These are phyloP conservation scores for Aphanomyces cochlioides DNA, from an alignment of 352 stramenopile genomes.

Conservation along the genomic window DNA sequence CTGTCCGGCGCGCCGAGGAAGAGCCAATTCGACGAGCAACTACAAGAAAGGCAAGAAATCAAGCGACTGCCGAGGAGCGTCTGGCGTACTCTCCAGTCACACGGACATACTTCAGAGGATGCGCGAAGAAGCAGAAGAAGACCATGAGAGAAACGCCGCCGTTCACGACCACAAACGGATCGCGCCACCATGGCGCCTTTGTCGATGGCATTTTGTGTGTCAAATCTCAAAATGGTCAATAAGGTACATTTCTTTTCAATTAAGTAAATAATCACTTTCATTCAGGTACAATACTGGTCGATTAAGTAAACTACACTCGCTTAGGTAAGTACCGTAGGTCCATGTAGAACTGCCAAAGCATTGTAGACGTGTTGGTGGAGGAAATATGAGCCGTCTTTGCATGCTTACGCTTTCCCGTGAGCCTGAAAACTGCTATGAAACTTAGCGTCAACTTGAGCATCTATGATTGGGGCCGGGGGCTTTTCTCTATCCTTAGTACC, in stretches of 20 bases:
- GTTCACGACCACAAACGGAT: slow-evolving; percentile 47
- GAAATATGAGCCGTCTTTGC: too few relatives aligned
- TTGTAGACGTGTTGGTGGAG: too few relatives aligned
- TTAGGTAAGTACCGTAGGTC: too few relatives aligned
- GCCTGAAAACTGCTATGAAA: too few relatives aligned
- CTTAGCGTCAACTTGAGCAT: too few relatives aligned
- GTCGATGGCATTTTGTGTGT: neutral
- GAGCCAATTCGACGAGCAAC: slow-evolving; percentile 70
- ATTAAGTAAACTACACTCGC: too few relatives aligned
- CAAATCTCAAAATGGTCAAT: neutral
- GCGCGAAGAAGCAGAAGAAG: slow-evolving; percentile 49
- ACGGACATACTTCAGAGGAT: slow-evolving; percentile 65
- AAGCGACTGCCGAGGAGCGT: neutral
- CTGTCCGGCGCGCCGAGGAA: slow-evolving; percentile 24
- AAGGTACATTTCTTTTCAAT: neutral
- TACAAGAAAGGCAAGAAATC: slow-evolving; percentile 28
- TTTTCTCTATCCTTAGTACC: too few relatives aligned
- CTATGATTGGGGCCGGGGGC: too few relatives aligned
- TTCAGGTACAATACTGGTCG: too few relatives aligned
- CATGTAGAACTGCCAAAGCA: too few relatives aligned
- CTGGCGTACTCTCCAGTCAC: slow-evolving; percentile 60
- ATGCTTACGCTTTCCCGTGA: too few relatives aligned
- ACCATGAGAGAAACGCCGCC: slow-evolving; percentile 54
- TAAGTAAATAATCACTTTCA: too few relatives aligned
- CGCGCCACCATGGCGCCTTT: neutral